Base-by-base conservation (phyloP, 345 rosid species). In the Syzygium oleosum region DNA sequence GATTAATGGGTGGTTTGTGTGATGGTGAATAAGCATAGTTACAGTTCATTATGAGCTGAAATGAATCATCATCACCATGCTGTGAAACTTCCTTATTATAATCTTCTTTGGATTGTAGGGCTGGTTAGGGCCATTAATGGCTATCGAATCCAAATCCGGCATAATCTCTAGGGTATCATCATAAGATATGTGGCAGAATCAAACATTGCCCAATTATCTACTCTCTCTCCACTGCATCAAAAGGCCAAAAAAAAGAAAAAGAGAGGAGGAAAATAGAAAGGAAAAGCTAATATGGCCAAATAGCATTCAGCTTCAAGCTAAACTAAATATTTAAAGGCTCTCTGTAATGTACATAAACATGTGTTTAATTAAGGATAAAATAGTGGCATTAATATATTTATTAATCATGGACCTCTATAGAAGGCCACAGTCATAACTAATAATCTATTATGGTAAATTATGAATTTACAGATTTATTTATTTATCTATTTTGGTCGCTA, bases 161-260 rank as follows among this genome's bases (percentile, higher is more conserved):
- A 85, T 27, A 29, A 85, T 65, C 78, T 9, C 53, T 41, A 65
- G 87, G 87, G 77, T 55, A 65, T 58, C 41, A 58, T 85, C 86
- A 85, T 85, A 85, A 85, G 63, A 85, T 56, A 73, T 73, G 51
- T 21, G 86, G 86, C 73, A 85, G 63, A 85, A 85, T 85, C 86
- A 55, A 51, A 85, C 86, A 31, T 41, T 51, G 59, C 63, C 86
- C 23, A 31, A 56, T 54, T 17, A 22, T 7, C 59, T 85, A 54
- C 34, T 29, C 52, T 10, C 73, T 12, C 31, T 41, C 25, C 17
- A 55, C 12, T 41, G 59, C 43, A 84, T 52, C 14, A 51, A 84
- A 29, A 29, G 12, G 17, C 7, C n/a, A n/a, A 12, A 43, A 49
- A 49, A 83, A 15, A 0, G 11, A 53, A n/a, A 55, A 2, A 53